These are phyloP conservation scores for Serendipita indica DNA, from an alignment of 768 basidiomycete species.

Conservation along the genomic window DNA sequence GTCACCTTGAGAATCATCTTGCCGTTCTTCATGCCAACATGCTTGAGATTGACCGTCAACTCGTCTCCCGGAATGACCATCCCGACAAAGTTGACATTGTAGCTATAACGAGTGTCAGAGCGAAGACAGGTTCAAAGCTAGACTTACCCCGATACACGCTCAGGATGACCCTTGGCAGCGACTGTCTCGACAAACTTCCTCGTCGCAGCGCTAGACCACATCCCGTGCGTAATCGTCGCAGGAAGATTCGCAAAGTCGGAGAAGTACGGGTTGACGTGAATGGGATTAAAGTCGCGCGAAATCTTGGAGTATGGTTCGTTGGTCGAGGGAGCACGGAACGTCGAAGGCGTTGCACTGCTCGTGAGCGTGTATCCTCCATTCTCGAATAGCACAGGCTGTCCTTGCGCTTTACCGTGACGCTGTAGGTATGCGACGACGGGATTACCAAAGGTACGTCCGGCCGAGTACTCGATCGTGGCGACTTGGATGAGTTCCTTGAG, in stretches of 20 bases:
- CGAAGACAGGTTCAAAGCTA: conserved; percentile 1
- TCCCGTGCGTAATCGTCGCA: conserved; percentile 93
- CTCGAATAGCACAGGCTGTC: conserved; percentile 58
- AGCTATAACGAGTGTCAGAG: too few species aligned
- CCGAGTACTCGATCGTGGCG: conserved; percentile 71
- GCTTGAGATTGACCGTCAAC: conserved; percentile 72
- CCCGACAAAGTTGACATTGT: conserved; percentile 88
- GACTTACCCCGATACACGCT: conserved; percentile 74
- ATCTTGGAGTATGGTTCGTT: conserved; percentile 93
- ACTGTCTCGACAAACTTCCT: conserved; percentile 84
- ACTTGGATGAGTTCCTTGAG: conserved; percentile 81
- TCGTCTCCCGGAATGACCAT: conserved; percentile 92
- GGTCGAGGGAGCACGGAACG: conserved; percentile 71
- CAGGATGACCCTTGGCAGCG: conserved; percentile 83
- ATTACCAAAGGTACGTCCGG: conserved; percentile 82
- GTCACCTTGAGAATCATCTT: conserved; percentile 84
- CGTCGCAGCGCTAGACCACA: conserved; percentile 94
- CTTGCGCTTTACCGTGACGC: conserved; percentile 73
- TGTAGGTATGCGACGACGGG: conserved; percentile 86
- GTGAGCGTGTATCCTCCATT: conserved; percentile 80
- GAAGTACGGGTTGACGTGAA: conserved; percentile 98
- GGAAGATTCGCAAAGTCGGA: conserved; percentile 85
- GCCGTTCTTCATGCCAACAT: conserved; percentile 83
- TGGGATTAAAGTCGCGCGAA: conserved; percentile 98
- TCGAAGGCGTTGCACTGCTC: conserved; percentile 38